Evolutionary conservation across 257 asterid genomes (phyloP).

Genomic region (Ligustrum vulgare): DNA sequence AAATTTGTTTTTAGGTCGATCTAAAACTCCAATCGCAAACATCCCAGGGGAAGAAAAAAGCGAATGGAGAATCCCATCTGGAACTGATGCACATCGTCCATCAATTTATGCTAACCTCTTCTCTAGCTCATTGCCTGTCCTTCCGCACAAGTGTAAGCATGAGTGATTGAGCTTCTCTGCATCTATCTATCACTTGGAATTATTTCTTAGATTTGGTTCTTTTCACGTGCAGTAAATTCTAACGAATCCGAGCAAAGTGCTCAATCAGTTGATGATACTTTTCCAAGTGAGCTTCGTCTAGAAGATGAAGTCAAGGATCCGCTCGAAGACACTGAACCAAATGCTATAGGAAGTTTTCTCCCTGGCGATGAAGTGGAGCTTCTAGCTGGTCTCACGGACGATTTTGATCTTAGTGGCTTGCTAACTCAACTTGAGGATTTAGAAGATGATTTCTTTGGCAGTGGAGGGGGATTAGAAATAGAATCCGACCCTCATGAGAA

Average conservation of each 20-base stretch:
- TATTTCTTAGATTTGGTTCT: constrained; percentile 5
- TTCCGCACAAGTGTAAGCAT: constrained; percentile 59
- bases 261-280: constrained; percentile 50
- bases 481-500: constrained; percentile 61
- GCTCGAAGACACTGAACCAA: constrained; percentile 50
- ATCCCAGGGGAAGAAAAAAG: constrained; percentile 39
- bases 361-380: constrained; percentile 96
- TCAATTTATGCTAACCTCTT: constrained; percentile 79
- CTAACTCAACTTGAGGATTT: constrained; percentile 89
- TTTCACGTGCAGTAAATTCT: constrained; percentile 51
- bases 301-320: constrained; percentile 53
- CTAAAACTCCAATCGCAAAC: constrained; percentile 30
- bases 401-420: constrained; percentile 78
- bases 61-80: constrained; percentile 58
- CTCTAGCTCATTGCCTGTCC: constrained; percentile 79
- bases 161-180: constrained; percentile 10
- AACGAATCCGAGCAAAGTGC: constrained; percentile 43
- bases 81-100: constrained; percentile 43
- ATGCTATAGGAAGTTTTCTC: constrained; percentile 51
- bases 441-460: constrained; percentile 92
- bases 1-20: constrained; percentile 31
- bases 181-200: not conserved
- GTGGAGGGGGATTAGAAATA: constrained; percentile 93
- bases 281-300: constrained; percentile 40
- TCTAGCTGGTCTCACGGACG: constrained; percentile 86